Base-by-base conservation (phyloP, 345 rosid genomes). In the Salix caprea region DNA sequence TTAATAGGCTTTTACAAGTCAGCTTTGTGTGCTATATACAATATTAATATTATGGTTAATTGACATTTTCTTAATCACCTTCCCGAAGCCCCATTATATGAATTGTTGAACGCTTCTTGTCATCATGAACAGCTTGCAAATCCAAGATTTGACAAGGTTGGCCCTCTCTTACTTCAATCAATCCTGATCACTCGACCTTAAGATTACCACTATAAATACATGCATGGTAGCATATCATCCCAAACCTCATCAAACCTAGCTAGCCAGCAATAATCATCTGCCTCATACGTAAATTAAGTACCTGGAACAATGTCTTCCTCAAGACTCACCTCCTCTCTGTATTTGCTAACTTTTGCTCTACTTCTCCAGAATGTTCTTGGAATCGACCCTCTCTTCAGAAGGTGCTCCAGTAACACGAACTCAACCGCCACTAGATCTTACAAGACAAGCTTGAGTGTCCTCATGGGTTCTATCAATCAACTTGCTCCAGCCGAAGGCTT, bases 401-500 rank as follows among this genome's bases (percentile, higher is more conserved):
- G 23, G 2, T 52, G 60, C 2, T 52, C 23, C 21, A 21, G 60
- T 24, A 52, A 2, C 60, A n/a, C 7, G 58, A 52, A 52, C 21
- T 52, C 58, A 52, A 6, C 58, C 7, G 9, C 23, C 21, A 52
- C 0, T 18, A 19, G 58, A 3, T 52, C 58, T 52, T 6, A 52
- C 2, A 52, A 18, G 2, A 52, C 58, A 18, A 52, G 58, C 58
- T 52, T 52, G n/a, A 52, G 19, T 19, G 58, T 19, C 21, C 58
- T 52, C 9, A 19, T 2, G n/a, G 21, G n/a, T 50, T 50, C 56
- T 5, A 6, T 50, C 56, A 16, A 50, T 6, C 56, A 16, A 0
- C 86, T 88, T 0, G 82, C 89, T 6, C 89, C 46, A 9, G 46
- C 2, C 3, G 46, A 40, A 40, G 46, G 46, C 46, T 40, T 40